Conservation (phyloP, 164 flowering plant genomes). For the Vitis rotundifolia region DNA sequence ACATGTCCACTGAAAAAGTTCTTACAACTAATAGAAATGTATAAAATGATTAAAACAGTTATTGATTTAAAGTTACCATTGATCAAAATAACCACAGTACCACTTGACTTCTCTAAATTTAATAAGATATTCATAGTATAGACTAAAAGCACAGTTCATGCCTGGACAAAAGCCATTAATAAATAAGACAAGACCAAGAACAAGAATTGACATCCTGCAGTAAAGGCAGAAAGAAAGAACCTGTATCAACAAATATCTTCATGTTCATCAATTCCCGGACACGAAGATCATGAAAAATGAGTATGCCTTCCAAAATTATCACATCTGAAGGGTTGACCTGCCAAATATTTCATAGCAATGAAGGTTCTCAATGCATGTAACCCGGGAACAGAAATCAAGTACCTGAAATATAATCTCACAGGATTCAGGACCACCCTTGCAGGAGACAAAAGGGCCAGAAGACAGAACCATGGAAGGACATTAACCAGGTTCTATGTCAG, state of each 20-base stretch:
- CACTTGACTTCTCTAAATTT: too few species aligned
- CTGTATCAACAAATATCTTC: conserved; percentile 99
- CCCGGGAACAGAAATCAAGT: neutral
- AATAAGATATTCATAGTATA: too few species aligned
- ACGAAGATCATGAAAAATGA: conserved; percentile 88
- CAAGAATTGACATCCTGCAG: neutral
- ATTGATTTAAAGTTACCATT: too few species aligned
- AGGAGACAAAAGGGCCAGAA: neutral
- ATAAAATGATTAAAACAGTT: too few species aligned
- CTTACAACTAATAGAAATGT: too few species aligned
- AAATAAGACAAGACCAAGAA: neutral
- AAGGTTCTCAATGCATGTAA: neutral
- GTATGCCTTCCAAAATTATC: conserved; percentile 94
- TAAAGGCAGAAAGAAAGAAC: conserved; percentile 33
- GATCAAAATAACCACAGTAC: too few species aligned
- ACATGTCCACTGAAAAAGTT: too few species aligned
- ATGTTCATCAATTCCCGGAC: conserved; percentile 90
- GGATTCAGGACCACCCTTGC: neutral
- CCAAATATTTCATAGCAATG: conserved; percentile 13
- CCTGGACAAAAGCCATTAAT: neutral
- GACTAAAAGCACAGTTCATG: neutral
- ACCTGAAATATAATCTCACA: neutral
- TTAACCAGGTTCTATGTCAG: too few species aligned
- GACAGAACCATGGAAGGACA: neutral
- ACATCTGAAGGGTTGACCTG: conserved; percentile 98